Percentiles rank a stretch among this genome's conserved stretches.
Evolutionary conservation across 2,329 filamentous ascomycete genomes (phyloP).

Genomic region (Colletotrichum viniferum): DNA sequence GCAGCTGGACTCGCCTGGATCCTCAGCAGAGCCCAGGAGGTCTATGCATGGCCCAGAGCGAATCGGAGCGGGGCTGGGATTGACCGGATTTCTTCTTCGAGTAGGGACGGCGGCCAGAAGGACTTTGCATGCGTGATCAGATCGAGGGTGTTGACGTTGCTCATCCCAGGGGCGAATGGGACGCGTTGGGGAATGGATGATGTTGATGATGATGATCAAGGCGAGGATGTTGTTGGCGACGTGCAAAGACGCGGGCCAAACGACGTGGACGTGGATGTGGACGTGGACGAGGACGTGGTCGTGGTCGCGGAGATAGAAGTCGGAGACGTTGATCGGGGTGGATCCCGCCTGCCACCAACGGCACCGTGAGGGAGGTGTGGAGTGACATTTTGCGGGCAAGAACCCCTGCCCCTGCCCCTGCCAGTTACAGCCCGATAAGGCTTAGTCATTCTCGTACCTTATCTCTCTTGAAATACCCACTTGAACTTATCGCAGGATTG

Average conservation of each 20-base stretch:
- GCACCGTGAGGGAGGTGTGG: background rate
- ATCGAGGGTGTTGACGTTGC: background rate
- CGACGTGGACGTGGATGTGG: background rate
- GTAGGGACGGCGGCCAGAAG: background rate
- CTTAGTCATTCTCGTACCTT: background rate
- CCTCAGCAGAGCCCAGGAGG: background rate
- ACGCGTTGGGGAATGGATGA: background rate
- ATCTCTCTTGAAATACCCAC: background rate
- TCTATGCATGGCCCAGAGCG: background rate
- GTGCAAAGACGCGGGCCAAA: background rate
- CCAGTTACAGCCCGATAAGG: background rate
- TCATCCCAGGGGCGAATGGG: background rate
- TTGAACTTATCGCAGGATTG: background rate
- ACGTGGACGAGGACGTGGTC: background rate
- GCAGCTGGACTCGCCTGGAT: background rate
- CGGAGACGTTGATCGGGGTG: background rate
- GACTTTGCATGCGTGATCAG: background rate
- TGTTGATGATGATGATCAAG: background rate
- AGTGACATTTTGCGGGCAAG: background rate
- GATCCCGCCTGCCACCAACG: background rate
- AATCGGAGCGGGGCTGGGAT: background rate
- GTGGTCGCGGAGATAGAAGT: background rate
- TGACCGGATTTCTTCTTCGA: background rate
- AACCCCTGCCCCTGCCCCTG: background rate
- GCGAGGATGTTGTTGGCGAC: background rate